Evolutionary conservation across 495 filamentous ascomycete species (phyloP).

Genomic region (Daldinia bambusicola): DNA sequence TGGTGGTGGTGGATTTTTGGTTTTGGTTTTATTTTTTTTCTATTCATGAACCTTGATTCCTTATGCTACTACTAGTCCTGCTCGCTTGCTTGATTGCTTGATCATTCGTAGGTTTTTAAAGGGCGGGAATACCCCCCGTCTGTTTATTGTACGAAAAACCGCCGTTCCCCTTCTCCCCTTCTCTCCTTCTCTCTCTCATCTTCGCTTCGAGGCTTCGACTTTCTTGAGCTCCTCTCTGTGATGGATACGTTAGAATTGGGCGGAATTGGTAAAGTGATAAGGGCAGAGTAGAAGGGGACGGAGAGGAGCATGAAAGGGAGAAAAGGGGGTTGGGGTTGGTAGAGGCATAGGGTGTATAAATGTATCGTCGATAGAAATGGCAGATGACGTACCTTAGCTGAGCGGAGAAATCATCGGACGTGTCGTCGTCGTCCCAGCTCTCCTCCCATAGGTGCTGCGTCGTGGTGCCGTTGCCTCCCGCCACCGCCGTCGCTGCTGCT

Average conservation of each 20-base stretch:
- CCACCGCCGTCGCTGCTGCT: slow-evolving; percentile 60
- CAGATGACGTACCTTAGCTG: slow-evolving; percentile 82
- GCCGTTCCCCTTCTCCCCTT: too few relatives aligned
- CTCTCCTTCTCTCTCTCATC: slow-evolving; percentile 43
- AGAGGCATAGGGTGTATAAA: slow-evolving; percentile 6
- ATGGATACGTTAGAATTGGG: slow-evolving; percentile 37
- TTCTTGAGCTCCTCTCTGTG: slow-evolving; percentile 92
- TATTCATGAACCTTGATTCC: background rate
- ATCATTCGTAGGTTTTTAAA: too few relatives aligned
- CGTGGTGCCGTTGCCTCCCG: slow-evolving; percentile 52
- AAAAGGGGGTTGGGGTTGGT: background rate
- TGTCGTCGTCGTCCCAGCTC: slow-evolving; percentile 99
- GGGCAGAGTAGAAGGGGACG: background rate
- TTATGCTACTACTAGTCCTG: background rate
- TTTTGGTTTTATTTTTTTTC: background rate
- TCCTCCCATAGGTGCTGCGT: slow-evolving; percentile 97
- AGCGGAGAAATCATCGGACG: slow-evolving; percentile 92
- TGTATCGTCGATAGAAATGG: too few relatives aligned
- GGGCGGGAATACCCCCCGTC: too few relatives aligned
- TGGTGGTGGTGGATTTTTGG: too few relatives aligned
- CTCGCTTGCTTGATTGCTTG: background rate
- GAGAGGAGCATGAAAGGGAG: too few relatives aligned
- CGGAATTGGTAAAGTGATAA: background rate
- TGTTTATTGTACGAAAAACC: background rate
- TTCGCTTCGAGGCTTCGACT: slow-evolving; percentile 76